A percentile compares a stretch with the other conserved stretches of the same genome.
These are phyloP conservation scores for Ceriops tagal DNA, from an alignment of 345 rosid species.

Conservation along the genomic window DNA sequence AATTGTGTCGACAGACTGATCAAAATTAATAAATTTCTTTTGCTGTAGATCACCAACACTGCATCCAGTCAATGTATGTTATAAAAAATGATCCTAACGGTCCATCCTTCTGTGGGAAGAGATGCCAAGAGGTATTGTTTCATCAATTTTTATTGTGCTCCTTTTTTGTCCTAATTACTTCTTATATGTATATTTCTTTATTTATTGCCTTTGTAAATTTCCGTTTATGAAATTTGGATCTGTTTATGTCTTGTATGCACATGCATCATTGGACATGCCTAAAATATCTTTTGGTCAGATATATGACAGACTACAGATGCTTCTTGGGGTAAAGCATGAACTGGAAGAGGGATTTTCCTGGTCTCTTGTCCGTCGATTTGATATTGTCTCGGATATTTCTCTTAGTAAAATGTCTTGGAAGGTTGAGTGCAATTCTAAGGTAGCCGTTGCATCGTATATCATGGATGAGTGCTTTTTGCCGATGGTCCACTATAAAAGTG, in stretches of 20 bases:
- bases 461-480: constrained; percentile 98
- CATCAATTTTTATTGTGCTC: neutral
- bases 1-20: neutral
- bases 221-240: neutral
- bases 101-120: constrained; percentile 66
- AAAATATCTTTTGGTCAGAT: constrained; percentile 37
- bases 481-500: constrained; percentile 78
- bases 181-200: neutral
- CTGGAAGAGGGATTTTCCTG: constrained; percentile 84
- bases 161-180: neutral
- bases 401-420: constrained; percentile 44
- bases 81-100: constrained; percentile 24
- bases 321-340: constrained; percentile 79
- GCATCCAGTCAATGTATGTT: constrained; percentile 40
- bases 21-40: constrained; percentile 17
- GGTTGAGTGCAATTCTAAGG: constrained; percentile 73
- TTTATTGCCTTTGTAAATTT: neutral
- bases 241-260: neutral
- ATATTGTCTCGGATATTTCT: constrained; percentile 46
- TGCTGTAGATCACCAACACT: constrained; percentile 70
- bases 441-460: constrained; percentile 78
- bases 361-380: constrained; percentile 65
- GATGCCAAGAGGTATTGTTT: constrained; percentile 73
- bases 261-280: neutral
- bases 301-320: constrained; percentile 47